Percentiles rank a stretch among this genome's conserved stretches.
Evolutionary conservation across 78 protist species (phyloP).

Genomic region (Monosiga brevicollis): DNA sequence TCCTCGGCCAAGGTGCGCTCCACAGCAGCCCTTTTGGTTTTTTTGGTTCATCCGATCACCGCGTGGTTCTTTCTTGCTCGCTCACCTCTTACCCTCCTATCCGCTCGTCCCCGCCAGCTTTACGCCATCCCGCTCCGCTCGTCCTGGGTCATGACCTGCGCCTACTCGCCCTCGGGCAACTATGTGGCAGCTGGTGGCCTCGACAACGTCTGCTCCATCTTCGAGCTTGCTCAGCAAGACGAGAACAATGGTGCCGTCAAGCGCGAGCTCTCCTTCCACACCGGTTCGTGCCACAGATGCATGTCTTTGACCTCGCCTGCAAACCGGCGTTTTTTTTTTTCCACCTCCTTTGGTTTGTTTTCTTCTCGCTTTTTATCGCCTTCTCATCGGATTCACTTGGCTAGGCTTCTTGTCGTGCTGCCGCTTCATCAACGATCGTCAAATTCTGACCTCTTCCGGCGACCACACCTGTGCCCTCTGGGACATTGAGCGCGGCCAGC

Average conservation of each 20-base stretch:
- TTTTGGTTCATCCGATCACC: no score
- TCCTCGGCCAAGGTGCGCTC: conserved; percentile 38
- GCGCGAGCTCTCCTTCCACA: conserved; percentile 71
- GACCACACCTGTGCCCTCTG: conserved; percentile 85
- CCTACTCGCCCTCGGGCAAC: conserved; percentile 79
- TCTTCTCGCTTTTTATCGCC: neutral
- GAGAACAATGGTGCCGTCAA: conserved; percentile 54
- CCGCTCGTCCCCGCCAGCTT: conserved; percentile 21
- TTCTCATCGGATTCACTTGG: neutral
- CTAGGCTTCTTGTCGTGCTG: conserved; percentile 85
- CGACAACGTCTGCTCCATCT: conserved; percentile 88
- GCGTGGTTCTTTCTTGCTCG: neutral
- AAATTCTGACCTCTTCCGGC: conserved; percentile 76
- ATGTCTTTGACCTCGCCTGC: neutral
- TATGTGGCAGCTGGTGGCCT: conserved; percentile 94
- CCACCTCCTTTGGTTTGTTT: neutral
- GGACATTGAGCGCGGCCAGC: conserved; percentile 71
- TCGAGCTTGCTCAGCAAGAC: conserved; percentile 40
- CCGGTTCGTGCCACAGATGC: conserved; percentile 46
- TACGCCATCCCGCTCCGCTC: conserved; percentile 83
- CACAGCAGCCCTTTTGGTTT: no score
- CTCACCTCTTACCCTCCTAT: neutral
- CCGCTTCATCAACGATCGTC: conserved; percentile 73
- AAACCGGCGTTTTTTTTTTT: neutral
- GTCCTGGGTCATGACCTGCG: conserved; percentile 96